phyloP scores from a whole-genome alignment of 106 monocot species.

The Amphibolis antarctica region DNA sequence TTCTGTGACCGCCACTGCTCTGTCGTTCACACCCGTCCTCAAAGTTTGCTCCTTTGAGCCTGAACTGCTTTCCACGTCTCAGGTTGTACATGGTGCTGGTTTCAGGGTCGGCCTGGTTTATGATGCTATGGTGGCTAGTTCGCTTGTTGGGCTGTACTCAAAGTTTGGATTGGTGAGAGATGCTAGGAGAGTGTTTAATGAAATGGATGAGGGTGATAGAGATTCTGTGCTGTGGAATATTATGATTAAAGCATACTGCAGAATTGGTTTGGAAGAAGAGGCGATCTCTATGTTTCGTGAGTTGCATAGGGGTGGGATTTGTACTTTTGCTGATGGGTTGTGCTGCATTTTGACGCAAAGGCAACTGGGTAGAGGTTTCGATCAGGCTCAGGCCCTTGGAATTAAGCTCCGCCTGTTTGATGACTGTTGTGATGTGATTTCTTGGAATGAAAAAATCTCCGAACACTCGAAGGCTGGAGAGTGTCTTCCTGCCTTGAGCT shows the following conservation, averaged over 20 bases:
- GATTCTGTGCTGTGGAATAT: slow-evolving; percentile 48
- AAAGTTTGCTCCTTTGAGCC: slow-evolving; percentile 41
- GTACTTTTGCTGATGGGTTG: slow-evolving; percentile 28
- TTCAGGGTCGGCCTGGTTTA: slow-evolving; percentile 23
- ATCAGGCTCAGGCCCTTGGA: slow-evolving; percentile 37
- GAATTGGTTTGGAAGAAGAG: slow-evolving; percentile 23
- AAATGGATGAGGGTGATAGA: slow-evolving; percentile 23
- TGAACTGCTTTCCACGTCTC: slow-evolving; percentile 10
- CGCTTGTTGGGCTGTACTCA: slow-evolving; percentile 36
- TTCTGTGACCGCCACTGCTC: slow-evolving; percentile 12
- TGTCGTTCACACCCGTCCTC: slow-evolving; percentile 51
- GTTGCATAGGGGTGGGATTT: slow-evolving; percentile 23
- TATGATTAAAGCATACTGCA: slow-evolving; percentile 58
- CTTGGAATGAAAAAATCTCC: slow-evolving; percentile 41
- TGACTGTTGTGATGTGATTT: slow-evolving; percentile 20
- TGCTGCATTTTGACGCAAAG: slow-evolving; percentile 13
- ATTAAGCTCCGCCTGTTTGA: slow-evolving; percentile 32
- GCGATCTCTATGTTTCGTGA: slow-evolving; percentile 37
- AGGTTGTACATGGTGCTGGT: slow-evolving; percentile 22
- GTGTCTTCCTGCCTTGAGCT: slow-evolving; percentile 12
- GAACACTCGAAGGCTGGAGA: slow-evolving; percentile 24
- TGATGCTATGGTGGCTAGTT: slow-evolving; percentile 39
- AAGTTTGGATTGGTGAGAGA: slow-evolving; percentile 30
- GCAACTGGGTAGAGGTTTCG: slow-evolving; percentile 1
- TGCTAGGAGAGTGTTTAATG: slow-evolving; percentile 39